phyloP scores from a whole-genome alignment of 225 moss, liverwort and hornwort genomes.

The Pseudisothecium myosuroides region DNA sequence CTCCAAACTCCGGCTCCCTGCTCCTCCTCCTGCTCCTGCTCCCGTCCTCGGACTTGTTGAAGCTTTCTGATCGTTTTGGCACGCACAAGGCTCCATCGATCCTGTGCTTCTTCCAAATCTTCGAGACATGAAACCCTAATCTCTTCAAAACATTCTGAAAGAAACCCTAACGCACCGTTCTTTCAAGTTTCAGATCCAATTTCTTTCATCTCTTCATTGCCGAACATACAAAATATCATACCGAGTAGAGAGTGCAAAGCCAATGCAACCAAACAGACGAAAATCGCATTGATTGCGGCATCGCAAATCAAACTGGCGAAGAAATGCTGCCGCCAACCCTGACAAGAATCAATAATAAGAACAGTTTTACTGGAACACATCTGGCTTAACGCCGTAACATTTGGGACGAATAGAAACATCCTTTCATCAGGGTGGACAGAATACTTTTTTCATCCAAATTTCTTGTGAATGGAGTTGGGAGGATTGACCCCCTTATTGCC shows the following conservation, averaged over 20 bases:
- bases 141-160: not conserved
- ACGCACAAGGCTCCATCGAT: constrained; percentile 12
- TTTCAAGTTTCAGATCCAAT: not conserved
- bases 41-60: not conserved
- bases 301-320: not conserved
- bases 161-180: not conserved
- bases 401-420: not conserved
- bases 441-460: not conserved
- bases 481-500: too few species aligned
- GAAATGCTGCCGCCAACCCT: not conserved
- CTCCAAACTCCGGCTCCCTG: constrained; percentile 43
- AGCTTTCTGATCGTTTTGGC: not conserved
- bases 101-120: not conserved
- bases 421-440: not conserved
- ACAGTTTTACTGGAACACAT: not conserved
- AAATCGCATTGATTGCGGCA: not conserved
- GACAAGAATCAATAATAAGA: not conserved
- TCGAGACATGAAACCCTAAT: not conserved
- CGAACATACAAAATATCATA: not conserved
- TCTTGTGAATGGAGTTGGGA: not conserved
- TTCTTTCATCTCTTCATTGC: not conserved
- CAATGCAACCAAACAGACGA: not conserved
- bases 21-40: not conserved
- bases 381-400: not conserved
- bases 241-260: too few species aligned